Evolutionary conservation across 2,329 filamentous ascomycete genomes (phyloP), one percentile per base, ranked within the genome.

Genomic region (Aquanectria penicillioides): DNA sequence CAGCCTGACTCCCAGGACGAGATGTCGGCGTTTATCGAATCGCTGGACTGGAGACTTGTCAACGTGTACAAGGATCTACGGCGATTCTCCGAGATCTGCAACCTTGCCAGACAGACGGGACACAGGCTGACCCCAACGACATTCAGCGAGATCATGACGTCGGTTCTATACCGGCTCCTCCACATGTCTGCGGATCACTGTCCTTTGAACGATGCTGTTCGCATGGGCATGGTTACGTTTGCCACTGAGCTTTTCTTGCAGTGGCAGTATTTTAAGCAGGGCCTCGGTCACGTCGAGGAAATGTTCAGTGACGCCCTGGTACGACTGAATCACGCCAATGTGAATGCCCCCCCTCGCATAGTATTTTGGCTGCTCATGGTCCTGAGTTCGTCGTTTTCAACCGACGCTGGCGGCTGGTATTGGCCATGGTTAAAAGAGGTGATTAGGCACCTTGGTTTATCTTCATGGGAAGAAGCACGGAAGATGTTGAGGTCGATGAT

Each of bases 131-230:
- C 57, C 1, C 61, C 62, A 2, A 66, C 62, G 2, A 59, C 59
- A 0, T 65, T 69, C 1, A 69, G 63, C 25, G 63, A 69, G 29
- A 62, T 44, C 17, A 65, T 60, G 66, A 44, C 63, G 13, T 69
- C 54, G 0, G 22, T 53, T 7, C 22, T 64, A 2, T 66, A 66
- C 33, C 33, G 65, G n/a, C 28, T 67, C 2, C 38, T 68, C n/a
- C 47, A 62, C 3, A 8, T 66, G 1, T 47, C 55, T 5, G 52
- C 51, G 7, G 18, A 49, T 1, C 33, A 48, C 4, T 53, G 34
- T 3, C 37, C 56, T 2, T 1, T 57, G 9, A 38, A 56, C 5
- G 56, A 66, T 5, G 31, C 49, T 6, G 10, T 67, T 2, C 40
- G 65, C 4, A 11, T 67, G 4, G 66, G 51, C 1, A 59, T 69